Evolutionary conservation across 169 alveolate genomes (phyloP).

Genomic region (Blepharisma undulans): DNA sequence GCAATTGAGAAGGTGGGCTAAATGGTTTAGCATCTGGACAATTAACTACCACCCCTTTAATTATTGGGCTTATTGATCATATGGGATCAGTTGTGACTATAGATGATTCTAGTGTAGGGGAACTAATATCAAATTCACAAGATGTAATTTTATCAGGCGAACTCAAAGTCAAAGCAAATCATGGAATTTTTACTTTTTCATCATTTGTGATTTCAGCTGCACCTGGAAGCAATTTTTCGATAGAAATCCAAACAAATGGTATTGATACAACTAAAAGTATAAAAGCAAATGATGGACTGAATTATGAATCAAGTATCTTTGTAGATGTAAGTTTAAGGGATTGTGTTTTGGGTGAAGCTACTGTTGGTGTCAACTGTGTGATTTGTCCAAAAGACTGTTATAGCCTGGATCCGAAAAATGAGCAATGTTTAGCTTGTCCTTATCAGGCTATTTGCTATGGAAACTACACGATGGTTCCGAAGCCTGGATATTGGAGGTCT

Average conservation of each 20-base stretch:
- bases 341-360: not conserved
- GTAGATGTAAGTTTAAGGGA: not conserved
- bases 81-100: not conserved
- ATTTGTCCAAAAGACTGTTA: not conserved
- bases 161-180: not conserved
- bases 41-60: not conserved
- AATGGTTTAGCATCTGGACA: not conserved
- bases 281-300: not conserved
- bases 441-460: constrained; percentile 17
- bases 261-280: too few relatives aligned
- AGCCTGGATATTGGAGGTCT: constrained; percentile 50
- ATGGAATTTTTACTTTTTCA: not conserved
- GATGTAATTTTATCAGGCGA: not conserved
- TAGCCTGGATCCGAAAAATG: not conserved
- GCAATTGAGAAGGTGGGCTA: too few relatives aligned
- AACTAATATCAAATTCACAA: not conserved
- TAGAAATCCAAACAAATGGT: not conserved
- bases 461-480: not conserved
- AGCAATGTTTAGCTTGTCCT: constrained; percentile 10
- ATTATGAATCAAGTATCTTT: not conserved
- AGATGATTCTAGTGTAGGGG: not conserved
- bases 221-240: not conserved
- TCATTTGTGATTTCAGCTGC: not conserved
- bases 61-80: not conserved
- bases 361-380: not conserved